Base-by-base conservation (phyloP, 495 filamentous ascomycete genomes). In the Tuber umbilicatum region DNA sequence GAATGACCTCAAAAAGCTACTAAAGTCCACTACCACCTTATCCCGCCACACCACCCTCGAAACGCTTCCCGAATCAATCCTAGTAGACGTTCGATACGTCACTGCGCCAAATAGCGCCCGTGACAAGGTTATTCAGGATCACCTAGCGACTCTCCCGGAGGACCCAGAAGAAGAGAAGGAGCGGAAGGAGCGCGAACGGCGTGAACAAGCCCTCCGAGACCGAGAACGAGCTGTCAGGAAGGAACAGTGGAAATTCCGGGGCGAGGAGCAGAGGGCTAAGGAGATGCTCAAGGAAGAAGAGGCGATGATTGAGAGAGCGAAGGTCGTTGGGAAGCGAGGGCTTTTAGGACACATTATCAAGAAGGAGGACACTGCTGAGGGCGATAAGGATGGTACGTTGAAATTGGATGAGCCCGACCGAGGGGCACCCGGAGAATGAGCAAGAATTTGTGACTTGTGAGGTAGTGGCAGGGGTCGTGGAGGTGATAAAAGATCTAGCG, bases 1-100 rank as follows among this genome's bases (percentile, higher is more conserved):
- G 80, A 88, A 90, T 16, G 95, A 97, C 75, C 84, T 99, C 38
- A 89, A 89, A 27, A 84, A 87, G n/a, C 85, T 97, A 38, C 87
- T 98, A 16, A 93, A 91, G 78, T 87, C 88, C 2, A 90, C 93
- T 4, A 81, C 90, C 14, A 86, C 88, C 60, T 76, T 84, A 7
- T 86, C 97, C 6, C 92, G 97, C 81, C 88, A 87, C 35, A 87
- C 87, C 4, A 90, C 91, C 1, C 87, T 87, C 17, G 77, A 89
- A 0, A 86, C 88, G 50, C 87, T 98, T 0, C 94, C 96, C 4
- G 79, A 89, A 2, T 80, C 86, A 35, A 83, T 99, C 3, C 84
- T 94, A 14, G 86, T 88, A 0, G 94, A 98, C 83, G 80, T 97
- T 27, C 89, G 92, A 70, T 98, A 91, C 79, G 91, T 97, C 71